Evolutionary conservation across 208 protist species (phyloP).

Genomic region (Crithidia sp.): DNA sequence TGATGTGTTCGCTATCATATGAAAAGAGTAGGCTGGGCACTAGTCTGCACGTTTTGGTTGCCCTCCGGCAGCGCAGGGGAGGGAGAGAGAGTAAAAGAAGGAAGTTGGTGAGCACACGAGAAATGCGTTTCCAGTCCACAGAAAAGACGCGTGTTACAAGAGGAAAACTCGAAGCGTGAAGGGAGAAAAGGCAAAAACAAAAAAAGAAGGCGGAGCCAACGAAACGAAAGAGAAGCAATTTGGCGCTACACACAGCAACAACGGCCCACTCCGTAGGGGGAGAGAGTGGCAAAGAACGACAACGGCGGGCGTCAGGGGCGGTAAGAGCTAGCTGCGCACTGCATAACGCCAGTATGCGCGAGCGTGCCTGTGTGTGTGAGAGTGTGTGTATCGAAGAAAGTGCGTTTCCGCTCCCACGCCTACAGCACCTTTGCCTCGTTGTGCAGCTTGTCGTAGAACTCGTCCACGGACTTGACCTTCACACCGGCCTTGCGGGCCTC

Average conservation of each 20-base stretch:
- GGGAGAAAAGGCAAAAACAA: background rate
- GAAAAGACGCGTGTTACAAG: background rate
- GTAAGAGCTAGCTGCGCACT: too few species aligned
- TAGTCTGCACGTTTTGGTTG: background rate
- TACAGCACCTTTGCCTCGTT: conserved; percentile 92
- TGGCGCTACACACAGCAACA: too few species aligned
- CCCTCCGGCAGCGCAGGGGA: background rate
- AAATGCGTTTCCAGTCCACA: too few species aligned
- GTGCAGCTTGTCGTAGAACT: conserved; percentile 93
- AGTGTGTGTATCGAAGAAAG: too few species aligned
- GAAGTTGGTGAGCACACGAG: too few species aligned
- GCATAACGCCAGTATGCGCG: too few species aligned
- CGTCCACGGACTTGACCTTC: conserved; percentile 91
- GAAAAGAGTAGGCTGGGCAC: too few species aligned
- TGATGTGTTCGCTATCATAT: conserved; percentile 7
- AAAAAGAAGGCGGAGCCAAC: background rate
- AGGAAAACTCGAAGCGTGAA: background rate
- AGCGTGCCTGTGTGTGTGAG: too few species aligned
- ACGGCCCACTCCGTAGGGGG: too few species aligned
- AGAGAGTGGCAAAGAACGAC: too few species aligned
- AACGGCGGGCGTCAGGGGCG: too few species aligned
- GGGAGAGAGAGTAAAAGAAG: too few species aligned
- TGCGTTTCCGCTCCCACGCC: background rate
- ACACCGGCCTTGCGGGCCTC: conserved; percentile 80
- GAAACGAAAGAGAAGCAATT: background rate